Evolutionary conservation across 345 rosid genomes (phyloP).

Genomic region (Moringa oleifera): DNA sequence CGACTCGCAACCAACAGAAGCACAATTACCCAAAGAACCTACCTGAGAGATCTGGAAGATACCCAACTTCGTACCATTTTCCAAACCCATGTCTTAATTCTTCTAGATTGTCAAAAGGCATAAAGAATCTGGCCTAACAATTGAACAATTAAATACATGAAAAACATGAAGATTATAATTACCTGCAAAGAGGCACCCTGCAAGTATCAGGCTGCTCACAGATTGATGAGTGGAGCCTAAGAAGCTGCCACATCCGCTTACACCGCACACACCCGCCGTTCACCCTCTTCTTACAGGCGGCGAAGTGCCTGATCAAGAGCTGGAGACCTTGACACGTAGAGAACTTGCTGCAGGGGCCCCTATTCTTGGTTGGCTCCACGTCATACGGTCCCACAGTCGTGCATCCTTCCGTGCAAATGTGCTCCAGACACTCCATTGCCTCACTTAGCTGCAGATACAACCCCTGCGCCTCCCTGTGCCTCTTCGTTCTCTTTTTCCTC

Average conservation of each 20-base stretch:
- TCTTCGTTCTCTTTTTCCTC: slow-evolving; percentile 65
- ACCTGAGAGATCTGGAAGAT: no score
- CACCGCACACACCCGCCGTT: slow-evolving; percentile 68
- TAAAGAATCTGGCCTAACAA: no score
- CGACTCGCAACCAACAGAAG: no score
- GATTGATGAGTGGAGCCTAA: slow-evolving; percentile 69
- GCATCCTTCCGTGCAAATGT: slow-evolving; percentile 88
- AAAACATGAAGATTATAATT: no score
- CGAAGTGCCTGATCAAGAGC: slow-evolving; percentile 64
- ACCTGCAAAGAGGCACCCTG: slow-evolving; percentile 93
- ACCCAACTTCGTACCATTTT: no score
- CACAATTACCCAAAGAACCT: no score
- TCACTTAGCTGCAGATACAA: slow-evolving; percentile 63
- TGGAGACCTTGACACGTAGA: slow-evolving; percentile 73
- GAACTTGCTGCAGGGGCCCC: slow-evolving; percentile 49
- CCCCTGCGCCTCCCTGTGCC: slow-evolving; percentile 45
- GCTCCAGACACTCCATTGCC: slow-evolving; percentile 86
- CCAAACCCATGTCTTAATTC: no score
- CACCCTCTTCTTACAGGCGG: slow-evolving; percentile 48
- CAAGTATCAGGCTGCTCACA: slow-evolving; percentile 63
- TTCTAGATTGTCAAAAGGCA: no score
- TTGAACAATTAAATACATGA: no score
- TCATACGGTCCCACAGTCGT: slow-evolving; percentile 60
- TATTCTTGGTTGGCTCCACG: slow-evolving; percentile 18
- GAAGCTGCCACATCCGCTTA: slow-evolving; percentile 84